A percentile compares a stretch with the other conserved stretches of the same genome.
Evolutionary conservation across 805 yeast species (phyloP).

Genomic region (Groenewaldozyma salmanticensis): DNA sequence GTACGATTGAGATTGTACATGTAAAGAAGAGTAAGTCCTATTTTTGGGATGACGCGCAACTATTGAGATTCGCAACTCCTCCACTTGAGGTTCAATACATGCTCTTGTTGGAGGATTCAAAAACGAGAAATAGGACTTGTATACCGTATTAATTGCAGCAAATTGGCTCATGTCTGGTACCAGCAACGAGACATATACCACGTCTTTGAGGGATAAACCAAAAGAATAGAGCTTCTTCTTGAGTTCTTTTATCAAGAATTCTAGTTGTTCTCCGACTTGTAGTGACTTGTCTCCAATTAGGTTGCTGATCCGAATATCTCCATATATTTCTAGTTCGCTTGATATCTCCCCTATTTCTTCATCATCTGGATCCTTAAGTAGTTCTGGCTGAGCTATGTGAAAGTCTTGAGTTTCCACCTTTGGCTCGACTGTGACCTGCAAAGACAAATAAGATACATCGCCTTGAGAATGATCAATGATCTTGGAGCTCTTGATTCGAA

Average conservation of each 20-base stretch:
- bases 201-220: slow-evolving; percentile 25
- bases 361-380: slow-evolving; percentile 23
- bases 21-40: slow-evolving; percentile 33
- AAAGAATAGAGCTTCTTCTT: neutral
- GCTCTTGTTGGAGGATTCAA: slow-evolving; percentile 76
- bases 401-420: slow-evolving; percentile 13
- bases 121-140: slow-evolving; percentile 38
- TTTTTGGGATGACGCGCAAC: slow-evolving; percentile 26
- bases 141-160: slow-evolving; percentile 48
- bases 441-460: slow-evolving; percentile 59
- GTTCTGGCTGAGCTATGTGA: slow-evolving; percentile 15
- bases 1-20: slow-evolving; percentile 85
- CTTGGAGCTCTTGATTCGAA: slow-evolving; percentile 32
- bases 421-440: slow-evolving; percentile 41
- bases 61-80: slow-evolving; percentile 52
- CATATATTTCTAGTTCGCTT: neutral
- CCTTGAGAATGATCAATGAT: slow-evolving; percentile 42
- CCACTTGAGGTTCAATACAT: slow-evolving; percentile 58
- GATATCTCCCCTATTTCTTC: slow-evolving; percentile 13
- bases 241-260: slow-evolving; percentile 11
- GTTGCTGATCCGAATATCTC: neutral
- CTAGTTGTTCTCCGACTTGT: slow-evolving; percentile 4
- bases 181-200: slow-evolving; percentile 52
- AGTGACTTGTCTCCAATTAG: neutral
- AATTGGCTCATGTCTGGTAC: slow-evolving; percentile 60